These are phyloP conservation scores for Tolypocladium ovalisporum DNA, from an alignment of 2,329 filamentous ascomycete genomes.

Conservation along the genomic window DNA sequence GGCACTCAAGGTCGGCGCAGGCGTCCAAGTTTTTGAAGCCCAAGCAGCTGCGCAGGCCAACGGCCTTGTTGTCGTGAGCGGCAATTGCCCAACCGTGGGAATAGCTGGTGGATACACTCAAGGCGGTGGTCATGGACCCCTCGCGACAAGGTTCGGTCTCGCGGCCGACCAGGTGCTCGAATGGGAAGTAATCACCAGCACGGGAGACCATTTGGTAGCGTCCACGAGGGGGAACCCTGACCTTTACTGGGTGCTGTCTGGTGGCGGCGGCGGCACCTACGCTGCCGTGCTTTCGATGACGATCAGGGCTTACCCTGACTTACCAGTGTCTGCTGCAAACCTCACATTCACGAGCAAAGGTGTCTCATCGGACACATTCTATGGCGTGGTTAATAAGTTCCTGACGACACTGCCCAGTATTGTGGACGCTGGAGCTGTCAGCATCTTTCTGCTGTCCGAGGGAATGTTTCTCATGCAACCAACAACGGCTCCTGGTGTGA, in stretches of 20 bases:
- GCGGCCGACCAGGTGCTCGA: constrained; percentile 50
- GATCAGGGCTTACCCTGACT: constrained; percentile 35
- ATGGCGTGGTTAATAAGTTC: background rate
- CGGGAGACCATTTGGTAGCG: constrained; percentile 36
- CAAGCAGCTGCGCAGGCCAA: constrained; percentile 30
- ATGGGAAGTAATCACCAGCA: constrained; percentile 43
- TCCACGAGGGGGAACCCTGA: constrained; percentile 37
- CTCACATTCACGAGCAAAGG: constrained; percentile 23
- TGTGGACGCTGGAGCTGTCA: background rate
- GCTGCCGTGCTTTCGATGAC: constrained; percentile 46
- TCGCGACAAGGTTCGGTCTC: constrained; percentile 45
- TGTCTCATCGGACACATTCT: background rate
- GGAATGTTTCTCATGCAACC: background rate
- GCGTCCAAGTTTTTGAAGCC: constrained; percentile 37
- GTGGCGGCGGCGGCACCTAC: constrained; percentile 49
- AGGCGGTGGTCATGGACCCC: constrained; percentile 46
- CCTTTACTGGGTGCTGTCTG: constrained; percentile 52
- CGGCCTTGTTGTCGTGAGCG: constrained; percentile 39
- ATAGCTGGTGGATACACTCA: constrained; percentile 48
- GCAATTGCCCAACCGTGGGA: constrained; percentile 45
- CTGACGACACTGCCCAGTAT: background rate
- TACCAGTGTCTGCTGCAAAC: constrained; percentile 29
- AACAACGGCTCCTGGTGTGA: background rate
- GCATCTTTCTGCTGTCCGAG: background rate
- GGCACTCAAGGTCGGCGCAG: constrained; percentile 43